Evolutionary conservation across 2,329 filamentous ascomycete genomes (phyloP).

Genomic region (Cercospora citrullina): DNA sequence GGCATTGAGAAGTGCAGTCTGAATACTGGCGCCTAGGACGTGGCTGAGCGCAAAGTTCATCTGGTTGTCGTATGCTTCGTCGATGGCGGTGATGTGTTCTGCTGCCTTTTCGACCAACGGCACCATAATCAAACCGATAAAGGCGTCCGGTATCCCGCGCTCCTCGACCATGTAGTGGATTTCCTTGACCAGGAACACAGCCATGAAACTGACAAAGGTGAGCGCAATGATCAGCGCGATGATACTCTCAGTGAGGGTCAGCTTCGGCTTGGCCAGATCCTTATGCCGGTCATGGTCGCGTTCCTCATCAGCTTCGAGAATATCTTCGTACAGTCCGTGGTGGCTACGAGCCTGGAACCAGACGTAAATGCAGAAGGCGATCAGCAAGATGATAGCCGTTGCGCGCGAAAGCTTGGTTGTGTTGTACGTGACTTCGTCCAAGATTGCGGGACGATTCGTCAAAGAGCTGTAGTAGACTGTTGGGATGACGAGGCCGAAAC

Average conservation of each 20-base stretch:
- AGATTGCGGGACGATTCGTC: slow-evolving; percentile 29
- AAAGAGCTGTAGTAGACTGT: slow-evolving; percentile 54
- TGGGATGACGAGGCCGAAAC: slow-evolving; percentile 52
- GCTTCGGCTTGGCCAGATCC: slow-evolving; percentile 63
- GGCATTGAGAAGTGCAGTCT: slow-evolving; percentile 85
- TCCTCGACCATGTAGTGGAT: slow-evolving; percentile 62
- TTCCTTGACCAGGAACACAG: slow-evolving; percentile 72
- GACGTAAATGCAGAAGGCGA: slow-evolving; percentile 63
- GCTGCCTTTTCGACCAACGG: slow-evolving; percentile 82
- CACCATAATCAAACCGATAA: slow-evolving; percentile 72
- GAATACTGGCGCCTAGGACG: slow-evolving; percentile 81
- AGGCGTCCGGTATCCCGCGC: slow-evolving; percentile 55
- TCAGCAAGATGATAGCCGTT: slow-evolving; percentile 68
- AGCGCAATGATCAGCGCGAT: slow-evolving; percentile 66
- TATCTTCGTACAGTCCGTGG: slow-evolving; percentile 73
- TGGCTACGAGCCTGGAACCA: slow-evolving; percentile 76
- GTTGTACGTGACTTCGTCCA: slow-evolving; percentile 50
- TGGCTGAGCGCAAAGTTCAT: slow-evolving; percentile 80
- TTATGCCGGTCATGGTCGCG: slow-evolving; percentile 64
- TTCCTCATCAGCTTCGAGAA: slow-evolving; percentile 70
- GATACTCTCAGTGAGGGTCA: slow-evolving; percentile 72
- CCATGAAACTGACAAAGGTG: slow-evolving; percentile 70
- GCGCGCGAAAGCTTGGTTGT: slow-evolving; percentile 68
- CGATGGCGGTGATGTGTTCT: slow-evolving; percentile 79
- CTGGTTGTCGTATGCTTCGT: slow-evolving; percentile 80